Evolutionary conservation across 495 filamentous ascomycete genomes (phyloP), one percentile per base, ranked within the genome.

Genomic region (Viridothelium virens): DNA sequence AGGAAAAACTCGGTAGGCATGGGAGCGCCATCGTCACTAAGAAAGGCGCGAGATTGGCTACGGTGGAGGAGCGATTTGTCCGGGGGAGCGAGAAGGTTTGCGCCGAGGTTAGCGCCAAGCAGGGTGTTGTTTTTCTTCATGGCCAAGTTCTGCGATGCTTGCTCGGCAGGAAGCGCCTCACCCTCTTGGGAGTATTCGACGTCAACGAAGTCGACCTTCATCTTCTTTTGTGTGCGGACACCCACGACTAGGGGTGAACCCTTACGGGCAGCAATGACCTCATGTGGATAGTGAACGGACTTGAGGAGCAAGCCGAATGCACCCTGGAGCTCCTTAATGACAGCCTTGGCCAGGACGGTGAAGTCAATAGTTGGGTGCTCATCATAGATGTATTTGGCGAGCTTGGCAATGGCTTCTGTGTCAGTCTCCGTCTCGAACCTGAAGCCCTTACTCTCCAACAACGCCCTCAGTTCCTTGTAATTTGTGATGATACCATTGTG

Each of bases 401-500:
- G 87, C 81, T 98, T 98, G 67, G 95, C 94, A 77, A 98, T 98
- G 76, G 92, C 96, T 78, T 98, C 94, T 36, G 94, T 98, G 74
- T 98, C 94, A 56, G 94, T 98, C 81, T 98, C 92, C 37, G 93
- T 97, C 86, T 98, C 94, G 76, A 98, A 98, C 66, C 88, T 87
- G 84, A 96, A 96, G 69, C 95, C 95, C 83, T 97, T 98, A 82
- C 82, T 83, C 79, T 91, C 87, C 69, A 98, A 81, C 62, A 98
- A 84, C 65, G 89, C 89, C 86, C 93, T 96, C 71, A 98, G 81
- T 81, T 98, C 94, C 82, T 98, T 98, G 86, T 98, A 98, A 84
- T 98, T 98, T 81, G 94, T 98, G 81, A 98, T 98, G 83, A 98
- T 98, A 76, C 94, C 94, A 78, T 98, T 98, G 87, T 98, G 94